Evolutionary conservation across 805 yeast genomes (phyloP), one percentile per base, ranked within the genome.

Genomic region (Ascoidea tarda): DNA sequence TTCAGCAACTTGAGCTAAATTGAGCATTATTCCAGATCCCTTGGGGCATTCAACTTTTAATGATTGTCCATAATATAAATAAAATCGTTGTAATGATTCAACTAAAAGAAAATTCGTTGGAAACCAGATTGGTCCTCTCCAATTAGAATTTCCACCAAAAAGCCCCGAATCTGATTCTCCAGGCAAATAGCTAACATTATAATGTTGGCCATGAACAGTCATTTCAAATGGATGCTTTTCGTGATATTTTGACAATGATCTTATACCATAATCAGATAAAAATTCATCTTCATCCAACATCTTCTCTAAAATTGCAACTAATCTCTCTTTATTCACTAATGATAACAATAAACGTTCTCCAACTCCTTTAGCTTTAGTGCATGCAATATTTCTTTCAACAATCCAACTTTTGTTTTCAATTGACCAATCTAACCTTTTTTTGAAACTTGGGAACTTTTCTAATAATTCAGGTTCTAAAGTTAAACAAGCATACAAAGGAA

Each of bases 91-190:
- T 59, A 89, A 71, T 0, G 96, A 80, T 69, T 89, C 97, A 54
- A 89, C 87, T 46, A 89, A 70, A 56, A 89, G 70, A 66, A 89
- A 89, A 62, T 84, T 89, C 10, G 87, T 87, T 21, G 97, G 96
- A 74, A 89, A 88, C 97, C 97, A 89, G 59, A 89, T 88, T 14
- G 97, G 96, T 2, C 97, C 97, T 66, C 97, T 77, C 97, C 97
- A 89, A 68, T 89, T 89, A 28, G 96, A 88, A 66, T 89, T 89
- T 54, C 97, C 97, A 50, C 97, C 97, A 74, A 89, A 89, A 78
- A 90, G 78, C 5, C 96, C 96, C 5, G 95, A 83, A 63, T 87
- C 91, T 33, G 95, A 84, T 63, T 87, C 96, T 33, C 95, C 96
- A 5, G 95, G 84, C 52, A 87, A 75, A 66, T 88, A 87, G 54